Base-by-base conservation (phyloP, 2,329 filamentous ascomycete species). In the Monascus ruber region DNA sequence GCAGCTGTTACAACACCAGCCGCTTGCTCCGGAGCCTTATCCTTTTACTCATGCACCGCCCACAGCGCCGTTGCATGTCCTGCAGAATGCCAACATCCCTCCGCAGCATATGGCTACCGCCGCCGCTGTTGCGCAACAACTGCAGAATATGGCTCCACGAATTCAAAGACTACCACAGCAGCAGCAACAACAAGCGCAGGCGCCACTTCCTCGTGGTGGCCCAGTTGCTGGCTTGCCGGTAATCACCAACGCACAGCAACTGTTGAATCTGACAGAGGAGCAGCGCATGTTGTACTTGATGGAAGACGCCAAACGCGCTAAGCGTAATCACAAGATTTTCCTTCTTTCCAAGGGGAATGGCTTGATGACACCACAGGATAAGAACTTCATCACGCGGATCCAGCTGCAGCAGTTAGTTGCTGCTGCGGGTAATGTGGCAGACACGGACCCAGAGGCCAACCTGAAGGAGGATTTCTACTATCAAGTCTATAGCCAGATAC, bases 361-460 rank as follows among this genome's bases (percentile, higher is more conserved):
- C 24, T 68, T 98, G 44, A 98, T 98, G 91, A 98, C 91, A 4
- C 91, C 91, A 0, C 89, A 96, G 58, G 91, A 98, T 65, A 98
- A 98, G 72, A 98, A 95, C 60, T 98, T 96, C 64, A 94, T 98
- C 49, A 96, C 91, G 4, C 81, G 91, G 11, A 98, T 98, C 48
- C 91, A 98, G 60, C 73, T 98, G 38, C 91, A 98, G 65, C 91
- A 98, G 59, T 75, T 98, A 29, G 85, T 98, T 39, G 81, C 89
- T 7, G 88, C 91, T 6, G 94, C 87, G 24, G 89, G 89, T 6
- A 91, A 87, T 53, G 76, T 87, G 4, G 81, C 81, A 38, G 87
- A 94, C 45, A 75, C 81, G 34, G 83, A 82, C 34, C 77, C 79
- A 0, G 88, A 96, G 56, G 78, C 85, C 29, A 79, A 84, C 5